These are phyloP conservation scores for Coccomyxa subellipsoidea DNA, from an alignment of 163 green algal species.

Conservation along the genomic window DNA sequence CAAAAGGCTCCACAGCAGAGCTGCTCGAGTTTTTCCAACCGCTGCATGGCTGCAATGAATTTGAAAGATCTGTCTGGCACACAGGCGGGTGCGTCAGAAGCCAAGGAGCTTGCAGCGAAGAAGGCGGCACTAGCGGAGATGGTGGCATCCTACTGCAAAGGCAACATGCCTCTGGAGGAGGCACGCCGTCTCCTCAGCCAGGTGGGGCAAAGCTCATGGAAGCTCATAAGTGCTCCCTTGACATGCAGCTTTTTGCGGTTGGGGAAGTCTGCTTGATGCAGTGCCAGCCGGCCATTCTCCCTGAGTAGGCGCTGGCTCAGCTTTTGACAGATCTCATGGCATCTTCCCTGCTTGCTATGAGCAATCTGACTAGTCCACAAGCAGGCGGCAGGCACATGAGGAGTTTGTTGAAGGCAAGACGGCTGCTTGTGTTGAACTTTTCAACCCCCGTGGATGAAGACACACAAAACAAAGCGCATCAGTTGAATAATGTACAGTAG, in stretches of 20 bases:
- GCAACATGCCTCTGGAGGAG: not conserved
- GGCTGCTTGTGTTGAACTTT: no score
- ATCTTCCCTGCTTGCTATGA: not conserved
- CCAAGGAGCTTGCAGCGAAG: not conserved
- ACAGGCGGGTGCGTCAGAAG: not conserved
- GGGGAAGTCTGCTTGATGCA: not conserved
- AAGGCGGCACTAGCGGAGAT: not conserved
- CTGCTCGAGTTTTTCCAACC: no score
- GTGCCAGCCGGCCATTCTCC: no score
- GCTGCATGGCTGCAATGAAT: no score
- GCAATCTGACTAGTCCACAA: not conserved
- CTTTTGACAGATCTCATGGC: not conserved
- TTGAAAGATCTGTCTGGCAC: not conserved
- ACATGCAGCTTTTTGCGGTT: not conserved
- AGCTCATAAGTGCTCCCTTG: not conserved
- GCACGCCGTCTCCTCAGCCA: not conserved
- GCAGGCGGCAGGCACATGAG: no score
- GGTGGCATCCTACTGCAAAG: not conserved
- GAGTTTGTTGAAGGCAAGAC: no score
- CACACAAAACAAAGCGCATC: no score
- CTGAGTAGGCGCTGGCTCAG: no score
- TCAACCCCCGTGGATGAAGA: no score
- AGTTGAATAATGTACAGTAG: no score
- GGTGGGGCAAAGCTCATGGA: not conserved
- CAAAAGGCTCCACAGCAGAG: no score